Evolutionary conservation across 192 early-diverging fungal species (phyloP).

Genomic region (Haplosporangium gracile): DNA sequence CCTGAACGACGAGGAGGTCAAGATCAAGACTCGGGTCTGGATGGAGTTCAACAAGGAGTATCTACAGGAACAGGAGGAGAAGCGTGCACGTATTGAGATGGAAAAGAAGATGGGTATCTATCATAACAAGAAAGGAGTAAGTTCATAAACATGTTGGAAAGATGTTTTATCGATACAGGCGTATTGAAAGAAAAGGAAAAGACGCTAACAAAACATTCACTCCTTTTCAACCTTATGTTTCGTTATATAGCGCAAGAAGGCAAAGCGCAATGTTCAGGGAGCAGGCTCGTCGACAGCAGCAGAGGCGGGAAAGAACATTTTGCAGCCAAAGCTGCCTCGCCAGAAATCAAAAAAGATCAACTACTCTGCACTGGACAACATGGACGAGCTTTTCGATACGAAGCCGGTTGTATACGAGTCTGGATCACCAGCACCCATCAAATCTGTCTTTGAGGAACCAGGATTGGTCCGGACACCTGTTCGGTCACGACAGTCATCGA

Average conservation of each 20-base stretch:
- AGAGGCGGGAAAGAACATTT: constrained; percentile 83
- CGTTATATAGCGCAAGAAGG: constrained; percentile 48
- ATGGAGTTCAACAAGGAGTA: constrained; percentile 90
- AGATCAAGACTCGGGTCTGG: constrained; percentile 87
- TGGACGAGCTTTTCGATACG: constrained; percentile 78
- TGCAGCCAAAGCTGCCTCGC: constrained; percentile 74
- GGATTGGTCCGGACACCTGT: constrained; percentile 36
- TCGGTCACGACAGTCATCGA: constrained; percentile 48
- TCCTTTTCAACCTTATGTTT: background rate
- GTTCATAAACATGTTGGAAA: background rate
- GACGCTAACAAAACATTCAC: background rate
- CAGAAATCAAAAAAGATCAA: constrained; percentile 91
- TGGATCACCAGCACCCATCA: constrained; percentile 27
- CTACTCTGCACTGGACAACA: constrained; percentile 70
- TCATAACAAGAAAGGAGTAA: constrained; percentile 56
- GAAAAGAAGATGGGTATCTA: constrained; percentile 60
- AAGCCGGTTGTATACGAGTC: constrained; percentile 19
- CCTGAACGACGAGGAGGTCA: constrained; percentile 82
- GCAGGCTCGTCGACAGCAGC: constrained; percentile 68
- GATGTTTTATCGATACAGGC: background rate
- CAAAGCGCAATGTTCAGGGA: constrained; percentile 45
- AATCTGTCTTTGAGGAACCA: constrained; percentile 53
- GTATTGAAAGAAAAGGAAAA: background rate
- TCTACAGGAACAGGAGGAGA: constrained; percentile 67
- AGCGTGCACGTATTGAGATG: constrained; percentile 49